Evolutionary conservation across 345 rosid species (phyloP).

Genomic region (Salix brachista): DNA sequence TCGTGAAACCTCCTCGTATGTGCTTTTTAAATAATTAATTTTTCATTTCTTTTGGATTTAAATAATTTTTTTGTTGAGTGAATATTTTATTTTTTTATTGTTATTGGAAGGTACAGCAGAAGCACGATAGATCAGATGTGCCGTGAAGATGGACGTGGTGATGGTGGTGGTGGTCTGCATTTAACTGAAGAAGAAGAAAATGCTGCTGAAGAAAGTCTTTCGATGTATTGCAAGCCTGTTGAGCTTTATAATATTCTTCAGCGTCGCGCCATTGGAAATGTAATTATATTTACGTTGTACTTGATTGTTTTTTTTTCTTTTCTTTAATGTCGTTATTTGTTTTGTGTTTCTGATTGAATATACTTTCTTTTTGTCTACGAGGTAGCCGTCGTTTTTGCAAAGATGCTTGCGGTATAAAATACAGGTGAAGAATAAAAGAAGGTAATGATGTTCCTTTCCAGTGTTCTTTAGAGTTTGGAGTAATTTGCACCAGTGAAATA

Average conservation of each 20-base stretch:
- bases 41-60: neutral
- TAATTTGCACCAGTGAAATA: neutral
- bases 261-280: conserved; percentile 77
- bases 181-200: conserved; percentile 80
- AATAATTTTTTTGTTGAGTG: neutral
- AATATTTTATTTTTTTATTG: neutral
- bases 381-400: conserved; percentile 82
- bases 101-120: conserved; percentile 56
- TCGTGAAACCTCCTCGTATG: conserved; percentile 69
- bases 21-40: conserved; percentile 18
- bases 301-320: neutral
- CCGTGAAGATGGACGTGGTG: conserved; percentile 64
- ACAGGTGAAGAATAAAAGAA: conserved; percentile 70
- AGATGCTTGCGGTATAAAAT: conserved; percentile 84
- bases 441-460: conserved; percentile 37
- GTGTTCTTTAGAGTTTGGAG: neutral
- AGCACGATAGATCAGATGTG: conserved; percentile 81
- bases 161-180: conserved; percentile 24
- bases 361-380: neutral
- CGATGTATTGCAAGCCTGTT: conserved; percentile 90
- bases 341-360: neutral
- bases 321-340: conserved; percentile 4
- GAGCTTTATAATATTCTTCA: conserved; percentile 94
- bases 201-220: conserved; percentile 87
- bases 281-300: conserved; percentile 11